A percentile compares a stretch with the other conserved stretches of the same genome.
phyloP scores from a whole-genome alignment of 2,329 filamentous ascomycete genomes.

The Claviceps spartinae region DNA sequence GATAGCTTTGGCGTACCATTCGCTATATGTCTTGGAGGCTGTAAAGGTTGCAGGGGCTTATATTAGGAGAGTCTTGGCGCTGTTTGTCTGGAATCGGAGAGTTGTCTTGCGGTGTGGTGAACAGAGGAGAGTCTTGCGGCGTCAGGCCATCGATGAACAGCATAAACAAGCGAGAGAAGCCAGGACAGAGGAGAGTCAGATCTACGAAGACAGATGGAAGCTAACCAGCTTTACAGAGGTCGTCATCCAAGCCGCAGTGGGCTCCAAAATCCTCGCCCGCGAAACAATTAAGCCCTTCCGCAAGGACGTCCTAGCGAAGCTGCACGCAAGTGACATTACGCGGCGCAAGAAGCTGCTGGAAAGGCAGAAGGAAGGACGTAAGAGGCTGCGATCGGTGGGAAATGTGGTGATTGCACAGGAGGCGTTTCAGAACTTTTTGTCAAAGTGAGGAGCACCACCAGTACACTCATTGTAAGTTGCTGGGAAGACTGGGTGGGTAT shows the following conservation, averaged over 20 bases:
- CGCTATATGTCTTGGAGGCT: too few species aligned
- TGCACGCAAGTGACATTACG: constrained; percentile 81
- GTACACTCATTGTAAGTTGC: too few species aligned
- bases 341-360: constrained; percentile 77
- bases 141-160: too few species aligned
- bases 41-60: too few species aligned
- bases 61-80: too few species aligned
- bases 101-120: too few species aligned
- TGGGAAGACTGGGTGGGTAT: too few species aligned
- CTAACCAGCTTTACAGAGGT: constrained; percentile 47
- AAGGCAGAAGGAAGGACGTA: constrained; percentile 92
- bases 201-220: neutral
- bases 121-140: too few species aligned
- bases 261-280: constrained; percentile 69
- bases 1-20: too few species aligned
- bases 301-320: constrained; percentile 85
- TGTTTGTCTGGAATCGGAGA: too few species aligned
- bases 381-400: constrained; percentile 69
- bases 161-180: too few species aligned
- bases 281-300: constrained; percentile 94
- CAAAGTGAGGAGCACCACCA: constrained; percentile 40
- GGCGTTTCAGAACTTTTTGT: constrained; percentile 86
- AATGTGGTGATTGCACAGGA: constrained; percentile 95
- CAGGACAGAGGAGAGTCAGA: neutral
- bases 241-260: constrained; percentile 81